phyloP scores from a whole-genome alignment of 345 rosid species.

The Citrus sp. region DNA sequence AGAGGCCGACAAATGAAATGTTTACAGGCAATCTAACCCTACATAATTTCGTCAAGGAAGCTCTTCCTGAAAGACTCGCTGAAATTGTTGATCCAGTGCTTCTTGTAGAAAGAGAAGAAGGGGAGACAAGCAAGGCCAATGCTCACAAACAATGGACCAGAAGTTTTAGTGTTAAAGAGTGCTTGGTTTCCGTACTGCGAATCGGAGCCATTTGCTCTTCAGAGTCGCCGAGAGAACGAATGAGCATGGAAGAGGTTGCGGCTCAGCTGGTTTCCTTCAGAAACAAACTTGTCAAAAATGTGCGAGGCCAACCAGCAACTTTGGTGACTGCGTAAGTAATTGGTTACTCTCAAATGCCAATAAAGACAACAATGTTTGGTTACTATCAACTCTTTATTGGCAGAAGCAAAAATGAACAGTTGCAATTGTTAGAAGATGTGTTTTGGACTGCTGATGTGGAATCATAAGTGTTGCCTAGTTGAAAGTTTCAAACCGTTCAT shows the following conservation, averaged over 20 bases:
- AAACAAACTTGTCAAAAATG: neutral
- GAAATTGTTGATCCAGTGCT: slow-evolving; percentile 19
- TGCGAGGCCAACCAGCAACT: no score
- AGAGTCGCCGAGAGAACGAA: slow-evolving; percentile 7
- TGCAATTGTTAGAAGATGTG: no score
- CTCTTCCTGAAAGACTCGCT: slow-evolving; percentile 10
- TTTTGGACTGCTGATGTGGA: no score
- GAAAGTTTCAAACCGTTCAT: no score
- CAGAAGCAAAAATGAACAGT: no score
- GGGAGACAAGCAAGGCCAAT: neutral
- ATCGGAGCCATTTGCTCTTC: slow-evolving; percentile 21
- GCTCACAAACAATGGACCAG: neutral
- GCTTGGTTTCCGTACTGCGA: slow-evolving; percentile 6
- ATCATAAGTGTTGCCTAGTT: no score
- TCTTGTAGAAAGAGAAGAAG: slow-evolving; percentile 5
- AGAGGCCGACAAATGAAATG: slow-evolving; percentile 21
- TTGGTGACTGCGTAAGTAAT: no score
- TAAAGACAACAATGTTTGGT: no score
- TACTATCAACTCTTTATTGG: no score
- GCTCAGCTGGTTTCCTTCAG: neutral
- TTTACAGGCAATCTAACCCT: slow-evolving; percentile 17
- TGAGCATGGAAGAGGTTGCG: slow-evolving; percentile 3
- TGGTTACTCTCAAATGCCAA: no score
- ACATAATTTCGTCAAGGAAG: slow-evolving; percentile 9
- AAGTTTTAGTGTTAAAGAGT: neutral